Conservation (phyloP, 2,329 filamentous ascomycete genomes). For the Ceratocystis papillata region DNA sequence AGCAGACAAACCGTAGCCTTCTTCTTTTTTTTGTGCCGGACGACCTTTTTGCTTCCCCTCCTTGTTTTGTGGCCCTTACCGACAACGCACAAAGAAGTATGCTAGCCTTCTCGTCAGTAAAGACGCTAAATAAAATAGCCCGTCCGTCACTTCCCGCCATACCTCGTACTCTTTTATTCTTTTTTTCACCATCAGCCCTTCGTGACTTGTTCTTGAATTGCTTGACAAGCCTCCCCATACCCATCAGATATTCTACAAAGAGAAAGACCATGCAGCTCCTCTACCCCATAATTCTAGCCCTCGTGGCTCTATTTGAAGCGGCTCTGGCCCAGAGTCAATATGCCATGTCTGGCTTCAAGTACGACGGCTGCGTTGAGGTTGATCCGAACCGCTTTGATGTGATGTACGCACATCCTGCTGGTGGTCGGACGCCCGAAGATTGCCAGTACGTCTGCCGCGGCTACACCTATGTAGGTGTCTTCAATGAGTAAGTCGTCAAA, state of each 20-base stretch:
- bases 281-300: neutral
- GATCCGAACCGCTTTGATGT: conserved; percentile 8
- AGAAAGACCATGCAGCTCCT: conserved; percentile 17
- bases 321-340: conserved; percentile 23
- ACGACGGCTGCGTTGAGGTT: conserved; percentile 24
- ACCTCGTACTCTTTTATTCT: neutral
- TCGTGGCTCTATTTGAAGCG: conserved; percentile 2
- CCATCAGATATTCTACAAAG: neutral
- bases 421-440: conserved; percentile 24
- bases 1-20: neutral
- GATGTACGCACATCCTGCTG: conserved; percentile 18
- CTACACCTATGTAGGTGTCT: conserved; percentile 24
- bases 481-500: conserved; percentile 22
- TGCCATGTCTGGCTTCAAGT: conserved; percentile 21
- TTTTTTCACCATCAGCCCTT: neutral
- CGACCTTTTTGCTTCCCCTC: neutral
- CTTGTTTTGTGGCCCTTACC: neutral
- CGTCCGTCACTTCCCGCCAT: neutral
- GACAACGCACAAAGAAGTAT: neutral
- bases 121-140: neutral
- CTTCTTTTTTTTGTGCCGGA: neutral
- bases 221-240: neutral
- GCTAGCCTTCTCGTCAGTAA: neutral
- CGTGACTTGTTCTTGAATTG: neutral
- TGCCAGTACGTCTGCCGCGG: conserved; percentile 24